These are phyloP conservation scores for Physcomitrellopsis africana DNA, from an alignment of 225 moss, liverwort and hornwort species.

Conservation along the genomic window DNA sequence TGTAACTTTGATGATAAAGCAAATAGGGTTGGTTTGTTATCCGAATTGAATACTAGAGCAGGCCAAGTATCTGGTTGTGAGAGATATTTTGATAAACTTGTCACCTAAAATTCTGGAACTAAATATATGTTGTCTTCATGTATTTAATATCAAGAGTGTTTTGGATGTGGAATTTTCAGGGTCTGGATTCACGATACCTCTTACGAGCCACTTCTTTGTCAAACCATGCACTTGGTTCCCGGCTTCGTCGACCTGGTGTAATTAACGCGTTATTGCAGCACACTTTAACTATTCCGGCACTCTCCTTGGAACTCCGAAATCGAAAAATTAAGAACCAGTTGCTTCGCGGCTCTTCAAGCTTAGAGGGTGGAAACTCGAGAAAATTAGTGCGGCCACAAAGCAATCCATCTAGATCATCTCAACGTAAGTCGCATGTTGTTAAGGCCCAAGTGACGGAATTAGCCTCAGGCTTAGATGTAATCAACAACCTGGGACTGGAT, in stretches of 20 bases:
- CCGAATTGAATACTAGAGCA: not conserved
- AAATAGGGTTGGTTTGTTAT: not conserved
- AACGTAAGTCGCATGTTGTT: conserved; percentile 25
- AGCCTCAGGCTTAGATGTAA: conserved; percentile 86
- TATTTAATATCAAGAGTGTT: not conserved
- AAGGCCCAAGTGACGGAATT: conserved; percentile 71
- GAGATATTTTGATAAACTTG: not conserved
- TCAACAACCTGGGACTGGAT: conserved; percentile 85
- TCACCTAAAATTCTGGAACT: not conserved
- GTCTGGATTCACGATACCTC: conserved; percentile 35
- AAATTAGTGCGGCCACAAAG: conserved; percentile 22
- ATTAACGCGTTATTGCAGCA: not conserved
- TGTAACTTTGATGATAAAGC: not conserved
- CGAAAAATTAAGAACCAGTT: conserved; percentile 12
- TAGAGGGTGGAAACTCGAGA: conserved; percentile 18
- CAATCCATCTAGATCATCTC: conserved; percentile 8
- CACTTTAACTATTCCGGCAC: conserved; percentile 15
- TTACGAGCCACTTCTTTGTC: not conserved
- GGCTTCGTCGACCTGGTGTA: not conserved
- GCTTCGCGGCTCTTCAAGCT: conserved; percentile 28
- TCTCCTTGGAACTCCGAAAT: conserved; percentile 16
- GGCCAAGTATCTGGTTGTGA: not conserved
- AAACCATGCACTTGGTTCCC: not conserved
- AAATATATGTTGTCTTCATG: not conserved
- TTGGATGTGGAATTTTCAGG: conserved; percentile 29